phyloP scores from a whole-genome alignment of 306 rosid species.

The Fragaria iinumae region DNA sequence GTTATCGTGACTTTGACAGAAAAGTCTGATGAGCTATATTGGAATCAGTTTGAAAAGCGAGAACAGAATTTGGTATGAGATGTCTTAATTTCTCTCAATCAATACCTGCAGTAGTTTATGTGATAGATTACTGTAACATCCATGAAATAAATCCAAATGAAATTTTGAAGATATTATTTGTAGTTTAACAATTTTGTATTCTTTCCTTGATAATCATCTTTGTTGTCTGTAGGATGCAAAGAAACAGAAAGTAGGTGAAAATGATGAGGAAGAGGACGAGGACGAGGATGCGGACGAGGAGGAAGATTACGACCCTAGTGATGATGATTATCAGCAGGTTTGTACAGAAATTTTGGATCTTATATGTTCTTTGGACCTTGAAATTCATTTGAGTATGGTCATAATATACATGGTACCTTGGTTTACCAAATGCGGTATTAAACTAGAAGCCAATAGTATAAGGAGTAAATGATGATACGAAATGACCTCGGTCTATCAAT shows the following conservation, averaged over 20 bases:
- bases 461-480: neutral
- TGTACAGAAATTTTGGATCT: neutral
- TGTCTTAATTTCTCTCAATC: neutral
- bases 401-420: neutral
- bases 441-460: neutral
- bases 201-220: neutral
- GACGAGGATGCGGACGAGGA: constrained; percentile 6
- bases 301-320: neutral
- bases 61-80: constrained; percentile 15
- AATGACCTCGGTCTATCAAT: neutral
- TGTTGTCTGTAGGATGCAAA: constrained; percentile 14
- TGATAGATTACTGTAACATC: neutral
- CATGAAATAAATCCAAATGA: neutral
- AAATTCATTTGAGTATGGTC: neutral
- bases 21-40: constrained; percentile 8
- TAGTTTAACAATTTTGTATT: neutral
- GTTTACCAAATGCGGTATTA: neutral
- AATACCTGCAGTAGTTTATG: neutral
- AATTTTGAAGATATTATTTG: neutral
- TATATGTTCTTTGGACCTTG: neutral
- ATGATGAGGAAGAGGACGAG: constrained; percentile 12
- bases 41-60: constrained; percentile 27
- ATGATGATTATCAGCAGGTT: constrained; percentile 17
- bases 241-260: constrained; percentile 17
- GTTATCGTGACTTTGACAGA: constrained; percentile 39